Evolutionary conservation across 1,284 basidiomycete genomes (phyloP).

Genomic region (Pisolithus thermaeus): DNA sequence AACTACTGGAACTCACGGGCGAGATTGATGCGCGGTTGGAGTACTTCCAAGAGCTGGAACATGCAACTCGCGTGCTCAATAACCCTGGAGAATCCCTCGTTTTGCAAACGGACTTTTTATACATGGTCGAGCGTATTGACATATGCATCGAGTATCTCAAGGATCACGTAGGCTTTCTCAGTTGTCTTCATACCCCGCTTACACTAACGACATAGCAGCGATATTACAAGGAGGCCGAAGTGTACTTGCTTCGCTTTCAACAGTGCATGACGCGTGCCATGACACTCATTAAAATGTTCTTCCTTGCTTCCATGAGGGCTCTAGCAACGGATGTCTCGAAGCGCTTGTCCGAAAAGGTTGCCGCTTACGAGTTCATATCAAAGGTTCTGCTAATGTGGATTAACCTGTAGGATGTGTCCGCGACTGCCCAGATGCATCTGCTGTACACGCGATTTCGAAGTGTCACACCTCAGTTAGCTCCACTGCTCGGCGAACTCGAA

Average conservation of each 20-base stretch:
- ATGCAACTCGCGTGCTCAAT: conserved; percentile 86
- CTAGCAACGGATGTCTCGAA: conserved; percentile 70
- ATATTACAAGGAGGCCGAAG: conserved; percentile 84
- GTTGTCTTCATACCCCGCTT: not conserved
- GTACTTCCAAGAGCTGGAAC: conserved; percentile 89
- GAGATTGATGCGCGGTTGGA: conserved; percentile 73
- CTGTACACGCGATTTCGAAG: conserved; percentile 83
- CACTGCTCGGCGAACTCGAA: conserved; percentile 81
- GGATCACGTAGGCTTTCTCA: conserved; percentile 57
- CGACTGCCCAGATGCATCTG: conserved; percentile 77
- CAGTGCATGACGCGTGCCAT: conserved; percentile 94
- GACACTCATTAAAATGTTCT: conserved; percentile 94
- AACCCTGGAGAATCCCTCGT: conserved; percentile 88
- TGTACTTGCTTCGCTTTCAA: conserved; percentile 89
- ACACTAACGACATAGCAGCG: conserved; percentile 43
- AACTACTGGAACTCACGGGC: conserved; percentile 71
- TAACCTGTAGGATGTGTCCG: conserved; percentile 61
- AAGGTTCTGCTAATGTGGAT: not conserved
- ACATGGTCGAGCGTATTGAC: conserved; percentile 91
- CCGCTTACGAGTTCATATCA: not conserved
- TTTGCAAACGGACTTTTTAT: conserved; percentile 81
- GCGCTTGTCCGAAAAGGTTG: conserved; percentile 68
- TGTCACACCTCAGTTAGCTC: conserved; percentile 65
- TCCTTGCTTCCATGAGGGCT: conserved; percentile 74
- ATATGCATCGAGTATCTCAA: conserved; percentile 87